Percentiles rank a stretch among this genome's conserved stretches.
These are phyloP conservation scores for Cicer chorassanicum DNA, from an alignment of 306 rosid species.

Conservation along the genomic window DNA sequence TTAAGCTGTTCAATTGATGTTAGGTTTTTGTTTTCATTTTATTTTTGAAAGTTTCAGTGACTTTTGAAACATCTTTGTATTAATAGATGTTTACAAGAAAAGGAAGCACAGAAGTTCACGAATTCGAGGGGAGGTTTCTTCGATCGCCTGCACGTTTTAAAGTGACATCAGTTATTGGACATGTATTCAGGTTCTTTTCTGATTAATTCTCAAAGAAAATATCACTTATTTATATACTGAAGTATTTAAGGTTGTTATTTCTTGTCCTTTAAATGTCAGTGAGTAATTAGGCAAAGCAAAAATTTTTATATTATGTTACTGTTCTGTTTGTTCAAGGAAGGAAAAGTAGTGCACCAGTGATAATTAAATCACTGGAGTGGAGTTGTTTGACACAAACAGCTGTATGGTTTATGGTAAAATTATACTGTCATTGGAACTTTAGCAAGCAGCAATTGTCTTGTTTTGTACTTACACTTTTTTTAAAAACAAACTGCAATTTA, in stretches of 20 bases:
- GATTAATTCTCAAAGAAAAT: constrained; percentile 35
- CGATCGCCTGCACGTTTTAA: constrained; percentile 61
- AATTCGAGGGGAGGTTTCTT: constrained; percentile 77
- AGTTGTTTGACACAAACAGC: constrained; percentile 30
- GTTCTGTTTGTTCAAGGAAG: constrained; percentile 37
- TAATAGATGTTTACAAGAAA: constrained; percentile 82
- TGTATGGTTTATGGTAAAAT: constrained; percentile 20
- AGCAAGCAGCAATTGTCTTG: constrained; percentile 8
- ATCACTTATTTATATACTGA: constrained; percentile 9
- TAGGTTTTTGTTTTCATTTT: neutral
- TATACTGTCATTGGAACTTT: constrained; percentile 22
- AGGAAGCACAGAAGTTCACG: constrained; percentile 90
- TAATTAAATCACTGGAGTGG: constrained; percentile 10
- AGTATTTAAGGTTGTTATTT: constrained; percentile 20
- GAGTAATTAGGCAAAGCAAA: constrained; percentile 27
- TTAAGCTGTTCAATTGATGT: neutral
- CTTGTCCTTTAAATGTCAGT: constrained; percentile 12
- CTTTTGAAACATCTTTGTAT: constrained; percentile 36
- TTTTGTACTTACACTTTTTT: neutral
- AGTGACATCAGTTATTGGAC: constrained; percentile 98
- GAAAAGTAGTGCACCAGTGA: constrained; percentile 27
- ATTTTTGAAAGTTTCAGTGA: constrained; percentile 27
- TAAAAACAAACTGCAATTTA: constrained; percentile 12
- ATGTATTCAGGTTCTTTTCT: constrained; percentile 79
- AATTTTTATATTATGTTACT: constrained; percentile 2